Evolutionary conservation across 2,329 filamentous ascomycete species (phyloP).

Genomic region (Sphaerostilbella broomeana): DNA sequence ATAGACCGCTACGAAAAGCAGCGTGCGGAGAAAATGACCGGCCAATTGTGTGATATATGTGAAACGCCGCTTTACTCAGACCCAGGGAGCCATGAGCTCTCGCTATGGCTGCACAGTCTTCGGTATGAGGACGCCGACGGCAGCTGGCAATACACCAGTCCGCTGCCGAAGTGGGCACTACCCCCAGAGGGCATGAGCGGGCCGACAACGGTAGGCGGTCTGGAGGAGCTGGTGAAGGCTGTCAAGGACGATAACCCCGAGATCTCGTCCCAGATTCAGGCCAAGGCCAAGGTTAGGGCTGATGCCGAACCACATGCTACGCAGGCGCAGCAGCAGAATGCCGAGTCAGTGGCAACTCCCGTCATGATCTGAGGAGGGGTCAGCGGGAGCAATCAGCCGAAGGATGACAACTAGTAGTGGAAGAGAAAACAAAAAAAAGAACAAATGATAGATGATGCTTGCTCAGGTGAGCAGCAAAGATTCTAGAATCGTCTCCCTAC

Average conservation of each 20-base stretch:
- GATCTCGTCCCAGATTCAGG: constrained; percentile 18
- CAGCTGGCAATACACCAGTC: constrained; percentile 80
- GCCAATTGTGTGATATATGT: constrained; percentile 72
- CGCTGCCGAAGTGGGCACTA: constrained; percentile 78
- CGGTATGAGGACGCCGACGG: constrained; percentile 81
- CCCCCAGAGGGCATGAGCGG: constrained; percentile 68
- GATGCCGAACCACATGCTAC: neutral
- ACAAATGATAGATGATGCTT: no score
- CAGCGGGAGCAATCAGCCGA: no score
- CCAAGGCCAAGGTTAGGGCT: constrained; percentile 4
- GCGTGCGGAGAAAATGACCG: constrained; percentile 90
- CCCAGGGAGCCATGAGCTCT: constrained; percentile 81
- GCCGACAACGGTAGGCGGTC: constrained; percentile 58
- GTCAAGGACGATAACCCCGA: constrained; percentile 41
- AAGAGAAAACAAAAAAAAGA: no score
- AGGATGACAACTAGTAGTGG: no score
- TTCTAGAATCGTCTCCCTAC: no score
- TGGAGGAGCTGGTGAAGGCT: constrained; percentile 54
- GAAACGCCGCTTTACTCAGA: constrained; percentile 88
- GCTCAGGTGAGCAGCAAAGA: no score
- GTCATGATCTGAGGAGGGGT: no score
- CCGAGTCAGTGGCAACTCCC: no score
- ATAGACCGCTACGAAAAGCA: constrained; percentile 83
- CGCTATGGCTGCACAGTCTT: constrained; percentile 87
- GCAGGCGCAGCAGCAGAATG: neutral